Percentiles rank a stretch among this genome's conserved stretches.
Conservation (phyloP, 768 basidiomycete genomes). For the Russula emetica region DNA sequence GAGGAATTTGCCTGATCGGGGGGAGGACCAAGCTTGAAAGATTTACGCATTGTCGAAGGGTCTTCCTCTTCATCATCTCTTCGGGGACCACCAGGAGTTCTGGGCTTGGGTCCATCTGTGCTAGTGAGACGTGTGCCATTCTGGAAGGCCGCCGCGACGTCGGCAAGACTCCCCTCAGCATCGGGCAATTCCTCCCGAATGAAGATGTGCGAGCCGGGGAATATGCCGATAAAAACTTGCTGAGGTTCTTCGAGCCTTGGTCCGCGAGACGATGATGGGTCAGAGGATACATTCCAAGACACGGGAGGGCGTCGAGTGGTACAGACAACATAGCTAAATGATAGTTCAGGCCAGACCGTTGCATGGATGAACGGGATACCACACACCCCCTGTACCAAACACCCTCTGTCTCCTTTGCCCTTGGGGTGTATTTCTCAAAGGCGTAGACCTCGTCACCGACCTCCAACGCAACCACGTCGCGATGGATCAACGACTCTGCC, state of each 20-base stretch:
- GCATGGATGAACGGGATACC: slow-evolving; percentile 16
- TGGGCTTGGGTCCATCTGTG: slow-evolving; percentile 43
- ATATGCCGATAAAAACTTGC: slow-evolving; percentile 91
- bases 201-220: slow-evolving; percentile 85
- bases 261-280: slow-evolving; percentile 51
- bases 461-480: slow-evolving; percentile 81
- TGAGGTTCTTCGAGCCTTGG: slow-evolving; percentile 71
- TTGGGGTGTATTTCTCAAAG: slow-evolving; percentile 84
- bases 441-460: slow-evolving; percentile 97
- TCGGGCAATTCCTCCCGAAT: slow-evolving; percentile 83
- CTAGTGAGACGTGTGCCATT: slow-evolving; percentile 35
- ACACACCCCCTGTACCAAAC: slow-evolving; percentile 90
- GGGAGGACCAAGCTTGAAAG: slow-evolving; percentile 68
- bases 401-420: slow-evolving; percentile 68
- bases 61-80: slow-evolving; percentile 67
- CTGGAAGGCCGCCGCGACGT: slow-evolving; percentile 56
- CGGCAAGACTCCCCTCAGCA: slow-evolving; percentile 80
- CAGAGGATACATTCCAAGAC: slow-evolving; percentile 55
- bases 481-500: slow-evolving; percentile 60
- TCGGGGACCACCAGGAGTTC: slow-evolving; percentile 54
- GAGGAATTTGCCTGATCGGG: slow-evolving; percentile 72
- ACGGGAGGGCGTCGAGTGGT: slow-evolving; percentile 71
- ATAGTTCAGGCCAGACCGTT: slow-evolving; percentile 14
- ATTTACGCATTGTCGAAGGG: slow-evolving; percentile 43
- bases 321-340: slow-evolving; percentile 77